Base-by-base conservation (phyloP, 2,329 filamentous ascomycete genomes). In the Xylaria sp. region DNA sequence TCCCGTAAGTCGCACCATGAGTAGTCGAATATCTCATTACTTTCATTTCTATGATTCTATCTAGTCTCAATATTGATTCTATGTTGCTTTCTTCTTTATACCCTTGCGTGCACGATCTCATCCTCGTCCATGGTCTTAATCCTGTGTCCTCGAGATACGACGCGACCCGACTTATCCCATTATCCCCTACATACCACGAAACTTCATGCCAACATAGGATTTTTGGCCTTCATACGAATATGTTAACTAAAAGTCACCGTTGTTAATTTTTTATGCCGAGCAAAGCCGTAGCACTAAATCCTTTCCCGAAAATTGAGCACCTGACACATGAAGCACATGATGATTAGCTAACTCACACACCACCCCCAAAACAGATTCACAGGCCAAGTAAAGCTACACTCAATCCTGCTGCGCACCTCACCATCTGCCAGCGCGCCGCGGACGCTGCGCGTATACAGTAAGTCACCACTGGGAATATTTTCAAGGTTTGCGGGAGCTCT, bases 361-460 rank as follows among this genome's bases (percentile, higher is more conserved):
- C 49, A 26, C 13, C 10, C 26, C 26, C 13, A 46, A 65, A 20
- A 42, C 71, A 97, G 93, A 1, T 99, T 99, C 83, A 94, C 94
- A 1, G 94, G 93, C 57, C 94, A 97, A 81, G 89, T 97, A 68
- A 97, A 97, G 77, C 89, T 99, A 0, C 94, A 98, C 82, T 90
- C 92, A 31, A 90, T 99, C 77, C 86, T 97, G 28, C 82, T 99
- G 67, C 93, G 95, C 78, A 93, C 93, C 2, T 93, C 92, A 1
- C 84, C 88, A 49, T 88, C 90, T 7, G 79, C 84, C 63, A 88
- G 87, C 28, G 93, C 94, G 3, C 96, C 96, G 1, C 88, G 88
- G 70, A 97, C 93, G 2, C 84, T 98, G 56, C 94, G 94, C 77
- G 84, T 99, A 56, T 97, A 93, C 83, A 86, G 68, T 70, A 65